Evolutionary conservation across 2,329 filamentous ascomycete genomes (phyloP).

Genomic region (Cladosporium velox): DNA sequence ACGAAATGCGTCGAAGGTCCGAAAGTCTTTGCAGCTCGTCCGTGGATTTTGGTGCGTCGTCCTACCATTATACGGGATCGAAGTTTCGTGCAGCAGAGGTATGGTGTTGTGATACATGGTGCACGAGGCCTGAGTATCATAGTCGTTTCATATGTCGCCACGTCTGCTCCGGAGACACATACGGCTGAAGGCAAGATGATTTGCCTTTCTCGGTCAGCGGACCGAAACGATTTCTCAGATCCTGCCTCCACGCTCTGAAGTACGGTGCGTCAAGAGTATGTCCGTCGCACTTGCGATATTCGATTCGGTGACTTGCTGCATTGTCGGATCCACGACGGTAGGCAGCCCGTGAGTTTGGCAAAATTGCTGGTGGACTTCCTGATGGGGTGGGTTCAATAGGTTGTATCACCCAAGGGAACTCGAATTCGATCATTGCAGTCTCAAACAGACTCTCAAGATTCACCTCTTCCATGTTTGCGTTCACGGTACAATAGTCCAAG

Average conservation of each 20-base stretch:
- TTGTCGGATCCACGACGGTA: not conserved
- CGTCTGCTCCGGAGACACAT: slow-evolving; percentile 1
- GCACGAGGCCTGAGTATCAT: not conserved
- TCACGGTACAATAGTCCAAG: slow-evolving; percentile 3
- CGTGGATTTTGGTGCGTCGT: not conserved
- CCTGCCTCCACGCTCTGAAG: slow-evolving; percentile 1
- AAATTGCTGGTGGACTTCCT: not conserved
- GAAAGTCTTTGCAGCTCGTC: not conserved
- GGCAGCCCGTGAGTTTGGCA: not conserved
- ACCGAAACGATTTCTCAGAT: slow-evolving; percentile 7
- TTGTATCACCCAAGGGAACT: slow-evolving; percentile 3
- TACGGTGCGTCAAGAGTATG: not conserved
- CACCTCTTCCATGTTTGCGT: slow-evolving; percentile 1
- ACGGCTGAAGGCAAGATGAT: slow-evolving; percentile 9
- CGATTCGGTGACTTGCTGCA: not conserved
- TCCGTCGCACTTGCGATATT: not conserved
- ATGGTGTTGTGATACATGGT: not conserved
- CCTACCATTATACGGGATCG: not conserved
- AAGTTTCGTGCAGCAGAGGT: not conserved
- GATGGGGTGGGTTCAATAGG: not conserved
- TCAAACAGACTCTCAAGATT: not conserved
- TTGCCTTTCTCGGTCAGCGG: not conserved
- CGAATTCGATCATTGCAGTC: not conserved
- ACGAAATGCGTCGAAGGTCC: not conserved
- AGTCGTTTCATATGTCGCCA: not conserved